Percentiles rank a stretch among this genome's conserved stretches.
Conservation (phyloP, 768 basidiomycete genomes). For the Trametes maxima region DNA sequence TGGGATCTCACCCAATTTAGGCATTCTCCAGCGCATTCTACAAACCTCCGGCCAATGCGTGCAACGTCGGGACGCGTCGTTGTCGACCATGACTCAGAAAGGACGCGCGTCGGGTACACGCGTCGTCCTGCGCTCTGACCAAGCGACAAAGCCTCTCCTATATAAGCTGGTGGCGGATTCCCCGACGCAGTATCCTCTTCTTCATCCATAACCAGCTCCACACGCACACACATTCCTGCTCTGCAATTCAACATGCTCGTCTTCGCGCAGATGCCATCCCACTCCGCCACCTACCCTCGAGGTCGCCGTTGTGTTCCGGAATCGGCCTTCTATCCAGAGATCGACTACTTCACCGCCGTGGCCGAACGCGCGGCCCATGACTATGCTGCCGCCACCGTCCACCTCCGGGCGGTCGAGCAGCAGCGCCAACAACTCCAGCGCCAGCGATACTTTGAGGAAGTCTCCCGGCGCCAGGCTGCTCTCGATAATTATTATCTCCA, state of each 20-base stretch:
- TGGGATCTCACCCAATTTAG: constrained; percentile 4
- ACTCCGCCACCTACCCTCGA: neutral
- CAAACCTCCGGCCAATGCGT: constrained; percentile 9
- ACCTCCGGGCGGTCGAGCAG: constrained; percentile 23
- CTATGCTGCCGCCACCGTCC: constrained; percentile 25
- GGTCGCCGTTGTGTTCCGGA: neutral
- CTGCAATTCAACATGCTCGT: constrained; percentile 18
- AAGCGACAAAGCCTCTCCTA: constrained; percentile 10
- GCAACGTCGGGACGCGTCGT: constrained; percentile 2
- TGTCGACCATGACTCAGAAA: constrained; percentile 14
- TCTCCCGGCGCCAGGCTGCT: constrained; percentile 8
- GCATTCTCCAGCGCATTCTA: constrained; percentile 13
- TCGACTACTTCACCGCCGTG: constrained; percentile 13
- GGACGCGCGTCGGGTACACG: constrained; percentile 22
- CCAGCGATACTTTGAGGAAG: constrained; percentile 10
- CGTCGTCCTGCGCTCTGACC: constrained; percentile 18
- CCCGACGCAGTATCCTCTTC: neutral
- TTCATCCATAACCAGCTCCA: neutral
- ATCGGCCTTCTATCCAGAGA: neutral
- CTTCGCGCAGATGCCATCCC: constrained; percentile 15
- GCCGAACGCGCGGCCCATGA: constrained; percentile 23
- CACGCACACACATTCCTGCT: neutral
- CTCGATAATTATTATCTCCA: constrained; percentile 16
- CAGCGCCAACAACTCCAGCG: constrained; percentile 10
- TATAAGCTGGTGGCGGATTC: constrained; percentile 3